phyloP scores from a whole-genome alignment of 1,139 yeast genomes.

The Hemisphaericaspora lyxosophila region DNA sequence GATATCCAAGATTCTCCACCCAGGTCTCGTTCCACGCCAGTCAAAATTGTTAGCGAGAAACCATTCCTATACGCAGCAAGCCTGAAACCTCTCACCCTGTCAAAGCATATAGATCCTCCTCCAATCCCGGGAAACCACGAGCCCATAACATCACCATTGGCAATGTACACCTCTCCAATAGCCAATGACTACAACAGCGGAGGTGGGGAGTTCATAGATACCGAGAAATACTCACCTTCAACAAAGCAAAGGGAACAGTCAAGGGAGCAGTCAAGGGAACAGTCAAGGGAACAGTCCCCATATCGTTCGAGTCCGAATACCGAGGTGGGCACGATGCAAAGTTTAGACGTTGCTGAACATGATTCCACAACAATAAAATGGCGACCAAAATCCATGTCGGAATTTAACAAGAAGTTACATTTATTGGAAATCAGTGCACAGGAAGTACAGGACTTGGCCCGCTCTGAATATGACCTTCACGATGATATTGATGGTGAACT shows the following conservation, averaged over 20 bases:
- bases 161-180: conserved; percentile 10
- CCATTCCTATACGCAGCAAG: background rate
- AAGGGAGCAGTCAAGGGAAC: no score
- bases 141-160: conserved; percentile 12
- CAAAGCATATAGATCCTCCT: background rate
- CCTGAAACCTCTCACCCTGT: background rate
- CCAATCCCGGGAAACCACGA: conserved; percentile 2
- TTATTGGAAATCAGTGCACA: conserved; percentile 41
- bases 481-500: conserved; percentile 66
- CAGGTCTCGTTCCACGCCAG: background rate
- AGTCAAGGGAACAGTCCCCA: background rate
- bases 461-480: conserved; percentile 31
- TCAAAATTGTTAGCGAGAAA: background rate
- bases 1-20: background rate
- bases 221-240: no score
- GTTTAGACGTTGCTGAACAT: no score
- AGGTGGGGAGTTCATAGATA: no score
- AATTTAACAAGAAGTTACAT: conserved; percentile 26
- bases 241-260: no score
- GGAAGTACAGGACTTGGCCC: conserved; percentile 28
- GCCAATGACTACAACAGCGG: no score
- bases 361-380: conserved; percentile 8
- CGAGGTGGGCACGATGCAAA: no score
- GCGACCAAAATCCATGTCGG: conserved; percentile 8
- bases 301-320: background rate